A percentile compares a stretch with the other conserved stretches of the same genome.
Conservation (phyloP, 345 rosid genomes). For the Alliaria petiolata region DNA sequence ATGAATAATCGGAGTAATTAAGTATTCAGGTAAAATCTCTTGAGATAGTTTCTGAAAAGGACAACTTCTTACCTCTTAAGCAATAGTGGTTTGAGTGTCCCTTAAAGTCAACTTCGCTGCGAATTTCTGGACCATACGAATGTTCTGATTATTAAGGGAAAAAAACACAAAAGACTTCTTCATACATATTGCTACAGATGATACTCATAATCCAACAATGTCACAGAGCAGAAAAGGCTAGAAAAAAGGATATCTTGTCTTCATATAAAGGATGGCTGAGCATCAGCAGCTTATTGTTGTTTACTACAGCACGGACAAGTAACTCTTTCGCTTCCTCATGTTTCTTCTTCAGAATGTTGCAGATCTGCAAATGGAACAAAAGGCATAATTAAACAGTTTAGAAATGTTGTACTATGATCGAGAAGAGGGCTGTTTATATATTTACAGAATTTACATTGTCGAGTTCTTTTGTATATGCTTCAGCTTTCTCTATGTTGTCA, state of each 20-base stretch:
- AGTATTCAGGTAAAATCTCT: background rate
- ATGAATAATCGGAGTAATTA: background rate
- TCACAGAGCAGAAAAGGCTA: too few species aligned
- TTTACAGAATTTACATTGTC: constrained; percentile 51
- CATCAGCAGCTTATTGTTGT: constrained; percentile 70
- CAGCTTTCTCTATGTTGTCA: constrained; percentile 64
- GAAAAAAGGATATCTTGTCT: constrained; percentile 82
- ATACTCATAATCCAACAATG: background rate
- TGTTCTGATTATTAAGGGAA: constrained; percentile 60
- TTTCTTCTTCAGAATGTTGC: constrained; percentile 77
- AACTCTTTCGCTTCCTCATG: constrained; percentile 82
- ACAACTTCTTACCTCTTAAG: constrained; percentile 16
- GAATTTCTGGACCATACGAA: constrained; percentile 55
- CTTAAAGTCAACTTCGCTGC: constrained; percentile 42
- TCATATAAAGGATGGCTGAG: constrained; percentile 74
- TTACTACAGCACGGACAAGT: constrained; percentile 76
- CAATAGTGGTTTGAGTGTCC: constrained; percentile 13
- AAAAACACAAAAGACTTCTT: background rate
- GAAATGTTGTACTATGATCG: background rate
- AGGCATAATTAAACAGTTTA: background rate
- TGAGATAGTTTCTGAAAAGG: constrained; percentile 7
- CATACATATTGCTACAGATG: background rate
- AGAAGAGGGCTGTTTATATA: background rate
- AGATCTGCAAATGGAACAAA: constrained; percentile 46
- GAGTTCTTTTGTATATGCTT: constrained; percentile 74